phyloP scores from a whole-genome alignment of 2,329 filamentous ascomycete species.

The Trichophyton rubrum region DNA sequence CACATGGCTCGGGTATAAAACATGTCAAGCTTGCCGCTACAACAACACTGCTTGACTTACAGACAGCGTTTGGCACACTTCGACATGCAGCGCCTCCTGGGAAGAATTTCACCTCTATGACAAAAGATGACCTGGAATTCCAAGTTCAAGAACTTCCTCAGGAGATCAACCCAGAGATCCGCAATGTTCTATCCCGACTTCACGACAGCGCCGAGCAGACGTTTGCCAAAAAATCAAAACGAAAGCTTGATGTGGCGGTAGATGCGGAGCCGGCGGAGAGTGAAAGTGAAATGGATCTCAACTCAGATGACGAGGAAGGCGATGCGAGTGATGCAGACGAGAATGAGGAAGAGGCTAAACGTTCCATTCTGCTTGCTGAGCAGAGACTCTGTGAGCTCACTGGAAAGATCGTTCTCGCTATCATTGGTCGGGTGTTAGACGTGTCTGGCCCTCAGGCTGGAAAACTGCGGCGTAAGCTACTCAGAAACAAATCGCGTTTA shows the following conservation, averaged over 20 bases:
- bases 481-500: slow-evolving; percentile 66
- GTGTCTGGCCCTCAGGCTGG: slow-evolving; percentile 46
- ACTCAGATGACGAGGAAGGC: slow-evolving; percentile 27
- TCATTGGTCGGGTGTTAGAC: slow-evolving; percentile 64
- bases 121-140: slow-evolving; percentile 38
- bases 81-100: slow-evolving; percentile 37
- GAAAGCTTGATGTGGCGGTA: slow-evolving; percentile 27
- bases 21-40: slow-evolving; percentile 64
- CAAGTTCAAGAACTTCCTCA: slow-evolving; percentile 53
- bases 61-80: slow-evolving; percentile 65
- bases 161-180: slow-evolving; percentile 52
- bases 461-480: slow-evolving; percentile 56
- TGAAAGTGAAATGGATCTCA: slow-evolving; percentile 47
- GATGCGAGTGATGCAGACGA: slow-evolving; percentile 17
- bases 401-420: slow-evolving; percentile 69
- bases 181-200: slow-evolving; percentile 58
- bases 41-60: slow-evolving; percentile 67
- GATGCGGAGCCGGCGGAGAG: slow-evolving; percentile 55
- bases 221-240: slow-evolving; percentile 54
- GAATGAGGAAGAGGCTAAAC: slow-evolving; percentile 34
- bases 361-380: slow-evolving; percentile 63
- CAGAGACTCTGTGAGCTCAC: slow-evolving; percentile 76
- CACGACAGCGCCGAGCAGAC: slow-evolving; percentile 65
- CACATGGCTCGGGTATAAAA: slow-evolving; percentile 51
- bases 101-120: slow-evolving; percentile 30